Conservation (phyloP, 768 basidiomycete genomes). For the Boletus subcaerulescens region DNA sequence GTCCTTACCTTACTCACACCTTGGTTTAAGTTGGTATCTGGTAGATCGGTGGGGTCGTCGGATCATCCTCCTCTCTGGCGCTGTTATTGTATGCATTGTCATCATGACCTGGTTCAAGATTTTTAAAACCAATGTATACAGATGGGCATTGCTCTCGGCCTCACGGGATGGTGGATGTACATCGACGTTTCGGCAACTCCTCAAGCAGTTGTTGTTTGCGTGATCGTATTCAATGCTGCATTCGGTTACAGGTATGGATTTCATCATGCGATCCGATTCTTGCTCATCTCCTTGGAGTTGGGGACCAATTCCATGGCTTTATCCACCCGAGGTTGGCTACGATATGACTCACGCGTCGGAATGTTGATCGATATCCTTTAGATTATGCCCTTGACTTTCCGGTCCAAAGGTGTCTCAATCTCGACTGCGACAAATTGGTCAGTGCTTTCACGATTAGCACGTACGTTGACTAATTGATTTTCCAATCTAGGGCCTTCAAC, state of each 20-base stretch:
- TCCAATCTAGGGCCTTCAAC: slow-evolving; percentile 61
- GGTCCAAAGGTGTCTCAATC: slow-evolving; percentile 94
- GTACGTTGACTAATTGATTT: slow-evolving; percentile 10
- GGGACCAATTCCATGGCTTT: slow-evolving; percentile 88
- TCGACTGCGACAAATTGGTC: slow-evolving; percentile 85
- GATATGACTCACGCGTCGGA: not conserved
- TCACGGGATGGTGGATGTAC: slow-evolving; percentile 93
- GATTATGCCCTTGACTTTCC: slow-evolving; percentile 87
- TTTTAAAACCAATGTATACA: slow-evolving; percentile 27
- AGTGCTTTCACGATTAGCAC: not conserved
- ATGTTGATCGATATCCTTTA: slow-evolving; percentile 25
- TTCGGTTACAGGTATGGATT: slow-evolving; percentile 75
- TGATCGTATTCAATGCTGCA: slow-evolving; percentile 90
- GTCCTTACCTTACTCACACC: slow-evolving; percentile 5
- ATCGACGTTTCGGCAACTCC: slow-evolving; percentile 85
- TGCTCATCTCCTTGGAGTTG: slow-evolving; percentile 40
- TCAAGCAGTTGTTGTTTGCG: slow-evolving; percentile 81
- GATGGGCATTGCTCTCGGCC: slow-evolving; percentile 79
- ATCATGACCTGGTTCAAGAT: not conserved
- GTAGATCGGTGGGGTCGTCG: slow-evolving; percentile 91
- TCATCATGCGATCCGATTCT: not conserved
- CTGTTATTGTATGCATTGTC: slow-evolving; percentile 57
- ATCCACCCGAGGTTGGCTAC: slow-evolving; percentile 71
- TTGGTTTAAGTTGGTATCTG: slow-evolving; percentile 74
- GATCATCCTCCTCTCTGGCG: slow-evolving; percentile 82